Percentiles rank a stretch among this genome's conserved stretches.
Evolutionary conservation across 441 rosid species (phyloP).

Genomic region (Croton laevigatus): DNA sequence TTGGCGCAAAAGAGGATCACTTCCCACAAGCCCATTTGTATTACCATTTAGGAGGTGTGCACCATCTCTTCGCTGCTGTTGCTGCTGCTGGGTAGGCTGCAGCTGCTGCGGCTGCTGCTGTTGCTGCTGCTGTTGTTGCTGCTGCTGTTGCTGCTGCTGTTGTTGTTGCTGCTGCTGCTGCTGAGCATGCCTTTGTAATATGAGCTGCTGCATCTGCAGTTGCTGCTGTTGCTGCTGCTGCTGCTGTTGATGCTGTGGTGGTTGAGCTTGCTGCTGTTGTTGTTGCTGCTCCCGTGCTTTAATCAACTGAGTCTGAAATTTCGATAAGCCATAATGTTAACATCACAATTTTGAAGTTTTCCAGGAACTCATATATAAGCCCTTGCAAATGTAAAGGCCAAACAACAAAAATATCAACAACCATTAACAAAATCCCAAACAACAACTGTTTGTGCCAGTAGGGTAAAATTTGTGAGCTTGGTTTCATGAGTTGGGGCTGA

Average conservation of each 20-base stretch:
- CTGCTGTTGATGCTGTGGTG: conserved; percentile 54
- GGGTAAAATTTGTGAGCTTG: background rate
- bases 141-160: conserved; percentile 55
- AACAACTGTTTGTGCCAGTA: background rate
- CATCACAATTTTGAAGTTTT: background rate
- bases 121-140: conserved; percentile 31
- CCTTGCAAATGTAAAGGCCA: background rate
- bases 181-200: conserved; percentile 53
- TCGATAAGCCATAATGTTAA: conserved; percentile 16
- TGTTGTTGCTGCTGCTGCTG: conserved; percentile 50
- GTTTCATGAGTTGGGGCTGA: too few relatives aligned
- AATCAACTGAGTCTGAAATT: conserved; percentile 67
- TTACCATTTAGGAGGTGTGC: conserved; percentile 63
- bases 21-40: conserved; percentile 66
- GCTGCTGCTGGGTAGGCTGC: conserved; percentile 45
- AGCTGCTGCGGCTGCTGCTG: conserved; percentile 40
- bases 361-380: background rate
- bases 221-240: conserved; percentile 69
- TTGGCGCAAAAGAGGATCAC: conserved; percentile 67
- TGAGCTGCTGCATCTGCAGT: conserved; percentile 59
- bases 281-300: conserved; percentile 80
- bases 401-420: background rate
- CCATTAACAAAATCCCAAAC: background rate
- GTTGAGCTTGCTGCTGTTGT: conserved; percentile 56
- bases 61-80: conserved; percentile 70